These are phyloP conservation scores for Aspergillus homomorphus DNA, from an alignment of 495 filamentous ascomycete species.

Conservation along the genomic window DNA sequence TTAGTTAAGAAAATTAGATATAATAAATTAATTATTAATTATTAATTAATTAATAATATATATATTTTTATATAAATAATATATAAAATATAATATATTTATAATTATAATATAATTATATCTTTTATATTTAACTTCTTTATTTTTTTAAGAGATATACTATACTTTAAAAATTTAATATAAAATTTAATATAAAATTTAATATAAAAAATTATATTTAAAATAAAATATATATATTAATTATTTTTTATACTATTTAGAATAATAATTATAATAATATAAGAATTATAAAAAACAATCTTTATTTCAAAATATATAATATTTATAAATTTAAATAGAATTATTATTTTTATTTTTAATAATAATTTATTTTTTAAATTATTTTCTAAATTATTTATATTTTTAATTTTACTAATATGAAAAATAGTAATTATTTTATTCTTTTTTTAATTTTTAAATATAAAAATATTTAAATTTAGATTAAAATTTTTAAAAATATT, in stretches of 20 bases:
- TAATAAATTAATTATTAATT: no score
- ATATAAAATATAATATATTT: background rate
- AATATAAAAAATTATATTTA: background rate
- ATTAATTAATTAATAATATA: background rate
- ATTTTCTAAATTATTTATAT: background rate
- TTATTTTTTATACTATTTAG: no score
- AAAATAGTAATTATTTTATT: constrained; percentile 1
- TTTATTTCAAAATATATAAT: background rate
- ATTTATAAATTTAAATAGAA: background rate
- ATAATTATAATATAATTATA: no score
- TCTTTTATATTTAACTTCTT: no score
- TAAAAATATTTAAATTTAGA: background rate
- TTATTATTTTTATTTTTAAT: background rate
- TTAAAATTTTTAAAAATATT: background rate
- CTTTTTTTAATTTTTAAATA: no score
- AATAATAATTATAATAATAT: background rate
- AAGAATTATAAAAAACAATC: background rate
- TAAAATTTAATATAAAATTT: background rate
- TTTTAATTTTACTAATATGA: background rate
- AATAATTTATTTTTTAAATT: background rate
- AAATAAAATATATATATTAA: background rate
- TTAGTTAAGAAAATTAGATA: no score
- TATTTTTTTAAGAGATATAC: background rate
- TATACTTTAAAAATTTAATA: background rate
- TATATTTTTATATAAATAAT: background rate